A percentile compares a stretch with the other conserved stretches of the same genome.
phyloP scores from a whole-genome alignment of 768 basidiomycete species.

The Coprinopsis strossmayeri region DNA sequence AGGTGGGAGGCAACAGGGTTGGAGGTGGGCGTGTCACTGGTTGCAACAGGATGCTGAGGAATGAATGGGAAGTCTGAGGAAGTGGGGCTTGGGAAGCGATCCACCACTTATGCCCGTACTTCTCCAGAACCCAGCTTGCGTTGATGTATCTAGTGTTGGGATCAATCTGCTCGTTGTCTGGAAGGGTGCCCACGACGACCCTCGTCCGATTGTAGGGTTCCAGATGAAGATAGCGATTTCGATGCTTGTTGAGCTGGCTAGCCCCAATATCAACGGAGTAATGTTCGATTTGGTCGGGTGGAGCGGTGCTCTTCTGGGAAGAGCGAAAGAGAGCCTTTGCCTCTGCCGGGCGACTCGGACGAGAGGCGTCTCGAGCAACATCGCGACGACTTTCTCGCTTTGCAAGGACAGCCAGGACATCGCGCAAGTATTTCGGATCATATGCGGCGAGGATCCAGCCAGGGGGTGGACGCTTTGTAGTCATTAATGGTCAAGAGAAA shows the following conservation, averaged over 20 bases:
- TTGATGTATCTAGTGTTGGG: constrained; percentile 56
- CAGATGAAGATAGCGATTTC: constrained; percentile 71
- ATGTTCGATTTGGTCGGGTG: constrained; percentile 27
- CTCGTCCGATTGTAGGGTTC: constrained; percentile 80
- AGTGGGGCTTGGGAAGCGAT: constrained; percentile 84
- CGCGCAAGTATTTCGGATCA: constrained; percentile 16
- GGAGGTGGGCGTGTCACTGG: constrained; percentile 31
- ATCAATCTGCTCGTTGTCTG: too few species aligned
- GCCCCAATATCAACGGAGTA: constrained; percentile 54
- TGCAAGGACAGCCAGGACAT: constrained; percentile 28
- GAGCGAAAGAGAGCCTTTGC: background rate
- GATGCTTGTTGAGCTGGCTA: constrained; percentile 32
- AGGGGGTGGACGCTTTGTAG: constrained; percentile 15
- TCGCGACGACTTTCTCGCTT: constrained; percentile 29
- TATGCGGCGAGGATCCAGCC: constrained; percentile 24
- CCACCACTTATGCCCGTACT: constrained; percentile 70
- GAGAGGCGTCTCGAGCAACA: constrained; percentile 22
- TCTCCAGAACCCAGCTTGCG: constrained; percentile 80
- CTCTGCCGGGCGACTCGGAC: constrained; percentile 4
- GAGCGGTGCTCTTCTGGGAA: background rate
- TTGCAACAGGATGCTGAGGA: constrained; percentile 64
- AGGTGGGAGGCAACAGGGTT: background rate
- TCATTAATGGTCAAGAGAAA: constrained; percentile 4
- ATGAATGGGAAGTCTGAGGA: constrained; percentile 61
- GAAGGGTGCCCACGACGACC: constrained; percentile 41